Evolutionary conservation across 352 stramenopile species (phyloP), one percentile per base, ranked within the genome.

Genomic region (Nothophytophthora sp.): DNA sequence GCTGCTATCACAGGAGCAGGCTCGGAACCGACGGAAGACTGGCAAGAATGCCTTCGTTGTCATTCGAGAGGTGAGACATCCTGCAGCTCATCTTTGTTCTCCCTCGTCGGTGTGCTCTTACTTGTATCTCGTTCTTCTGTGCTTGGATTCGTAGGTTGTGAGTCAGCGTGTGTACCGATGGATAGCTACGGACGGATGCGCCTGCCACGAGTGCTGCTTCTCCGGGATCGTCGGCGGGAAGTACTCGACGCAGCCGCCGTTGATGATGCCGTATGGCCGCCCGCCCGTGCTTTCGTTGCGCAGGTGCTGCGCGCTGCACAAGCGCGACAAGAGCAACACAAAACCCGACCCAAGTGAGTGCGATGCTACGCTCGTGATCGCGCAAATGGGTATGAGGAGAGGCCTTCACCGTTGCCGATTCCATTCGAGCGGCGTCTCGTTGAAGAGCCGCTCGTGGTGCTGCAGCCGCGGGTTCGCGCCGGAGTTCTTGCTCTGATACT

Each of bases 401-500:
- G 22, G 11, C 10, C 32, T 48, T 7, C 45, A 88, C 79, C 79
- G 61, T 50, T 89, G 66, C 19, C 66, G 54, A 29, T 80, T 71
- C 67, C 79, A 70, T 2, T 79, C 57, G 20, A 85, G 42, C 1
- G 79, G 68, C 28, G 70, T 87, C 43, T 82, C 68, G 50, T 88
- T 90, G 50, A 92, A 92, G 34, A 92, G 61, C 3, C 75, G 78
- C 27, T 82, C 66, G 50, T 88, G 73, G 6, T 76, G 68, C 20
- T 73, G 60, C 22, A 82, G 44, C 1, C 50, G 67, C 20, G 71
- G 65, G 40, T 87, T 87, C 8, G 68, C 63, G 13, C 47, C 48
- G 19, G 63, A 52, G 8, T 67, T 67, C 42, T 92, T 89, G 41
- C 66, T 73, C 34, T 85, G 61, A 49, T 75, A 92, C 33, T 86